Percentiles rank a stretch among this genome's conserved stretches.
These are phyloP conservation scores for Theobroma grandiflorum DNA, from an alignment of 441 rosid species.

Conservation along the genomic window DNA sequence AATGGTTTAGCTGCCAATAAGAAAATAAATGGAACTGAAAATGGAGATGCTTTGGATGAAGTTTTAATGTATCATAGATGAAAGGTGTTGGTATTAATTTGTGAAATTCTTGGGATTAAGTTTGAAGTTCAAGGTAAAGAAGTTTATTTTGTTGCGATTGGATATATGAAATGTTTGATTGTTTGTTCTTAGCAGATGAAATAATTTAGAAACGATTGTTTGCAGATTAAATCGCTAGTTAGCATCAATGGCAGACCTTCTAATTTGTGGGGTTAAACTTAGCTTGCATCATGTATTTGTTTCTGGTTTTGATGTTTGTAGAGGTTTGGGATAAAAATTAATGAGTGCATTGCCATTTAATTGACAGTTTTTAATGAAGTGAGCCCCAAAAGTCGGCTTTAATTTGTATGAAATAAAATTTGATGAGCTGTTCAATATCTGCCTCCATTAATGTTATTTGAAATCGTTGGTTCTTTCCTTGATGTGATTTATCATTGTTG, in stretches of 20 bases:
- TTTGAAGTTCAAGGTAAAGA: constrained; percentile 1
- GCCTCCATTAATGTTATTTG: not conserved
- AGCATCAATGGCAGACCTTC: not conserved
- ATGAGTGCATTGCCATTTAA: not conserved
- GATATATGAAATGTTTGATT: not conserved
- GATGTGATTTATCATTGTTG: not conserved
- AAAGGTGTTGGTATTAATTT: not conserved
- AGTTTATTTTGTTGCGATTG: not conserved
- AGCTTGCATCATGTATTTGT: not conserved
- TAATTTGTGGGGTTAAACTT: not conserved
- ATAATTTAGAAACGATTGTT: not conserved
- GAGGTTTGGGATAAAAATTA: not conserved
- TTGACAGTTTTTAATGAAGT: not conserved
- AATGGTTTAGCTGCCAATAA: constrained; percentile 4
- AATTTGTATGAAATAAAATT: constrained; percentile 3
- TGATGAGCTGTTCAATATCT: not conserved
- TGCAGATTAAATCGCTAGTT: not conserved
- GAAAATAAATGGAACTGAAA: not conserved
- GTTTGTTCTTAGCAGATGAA: not conserved
- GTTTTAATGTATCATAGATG: not conserved
- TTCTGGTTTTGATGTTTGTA: not conserved
- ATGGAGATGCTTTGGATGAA: not conserved
- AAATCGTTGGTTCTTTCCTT: not conserved
- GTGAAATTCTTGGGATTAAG: not conserved
- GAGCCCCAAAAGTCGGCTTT: not conserved